Conservation (phyloP, 2,329 filamentous ascomycete genomes). For the Penicillium sp. region DNA sequence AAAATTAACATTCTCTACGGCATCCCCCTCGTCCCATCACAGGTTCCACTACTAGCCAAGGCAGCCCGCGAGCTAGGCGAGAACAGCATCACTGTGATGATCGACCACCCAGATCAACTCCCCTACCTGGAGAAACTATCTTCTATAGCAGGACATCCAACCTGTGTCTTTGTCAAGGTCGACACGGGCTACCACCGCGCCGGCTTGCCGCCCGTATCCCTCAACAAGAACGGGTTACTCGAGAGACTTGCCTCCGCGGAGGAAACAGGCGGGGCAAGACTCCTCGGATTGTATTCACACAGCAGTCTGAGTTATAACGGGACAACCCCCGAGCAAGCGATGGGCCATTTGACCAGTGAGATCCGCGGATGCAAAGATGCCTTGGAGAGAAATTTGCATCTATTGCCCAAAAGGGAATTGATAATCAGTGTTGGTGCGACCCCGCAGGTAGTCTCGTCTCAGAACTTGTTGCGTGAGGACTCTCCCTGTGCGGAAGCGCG, state of each 20-base stretch:
- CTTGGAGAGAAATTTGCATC: slow-evolving; percentile 21
- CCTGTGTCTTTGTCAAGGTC: slow-evolving; percentile 68
- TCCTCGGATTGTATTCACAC: slow-evolving; percentile 71
- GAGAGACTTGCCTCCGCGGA: slow-evolving; percentile 30
- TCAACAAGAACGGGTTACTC: slow-evolving; percentile 36
- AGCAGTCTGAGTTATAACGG: slow-evolving; percentile 69
- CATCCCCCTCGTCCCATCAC: slow-evolving; percentile 65
- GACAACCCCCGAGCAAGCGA: slow-evolving; percentile 57
- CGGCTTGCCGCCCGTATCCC: slow-evolving; percentile 58
- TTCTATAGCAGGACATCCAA: slow-evolving; percentile 46
- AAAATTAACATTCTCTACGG: slow-evolving; percentile 69
- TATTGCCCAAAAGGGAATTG: slow-evolving; percentile 33
- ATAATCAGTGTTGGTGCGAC: slow-evolving; percentile 73
- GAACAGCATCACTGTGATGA: slow-evolving; percentile 61
- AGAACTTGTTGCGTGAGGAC: slow-evolving; percentile 54
- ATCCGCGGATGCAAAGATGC: slow-evolving; percentile 49
- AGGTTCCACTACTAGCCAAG: slow-evolving; percentile 58
- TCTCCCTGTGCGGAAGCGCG: slow-evolving; percentile 35
- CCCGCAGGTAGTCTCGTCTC: slow-evolving; percentile 67
- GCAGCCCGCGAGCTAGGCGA: slow-evolving; percentile 59
- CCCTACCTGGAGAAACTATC: slow-evolving; percentile 49
- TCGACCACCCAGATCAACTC: slow-evolving; percentile 68
- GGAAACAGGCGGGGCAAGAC: slow-evolving; percentile 28
- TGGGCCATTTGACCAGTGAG: slow-evolving; percentile 61
- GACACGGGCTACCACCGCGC: slow-evolving; percentile 72